Base-by-base conservation (phyloP, 371 early-diverging fungal genomes). In the Mortierella sp. region DNA sequence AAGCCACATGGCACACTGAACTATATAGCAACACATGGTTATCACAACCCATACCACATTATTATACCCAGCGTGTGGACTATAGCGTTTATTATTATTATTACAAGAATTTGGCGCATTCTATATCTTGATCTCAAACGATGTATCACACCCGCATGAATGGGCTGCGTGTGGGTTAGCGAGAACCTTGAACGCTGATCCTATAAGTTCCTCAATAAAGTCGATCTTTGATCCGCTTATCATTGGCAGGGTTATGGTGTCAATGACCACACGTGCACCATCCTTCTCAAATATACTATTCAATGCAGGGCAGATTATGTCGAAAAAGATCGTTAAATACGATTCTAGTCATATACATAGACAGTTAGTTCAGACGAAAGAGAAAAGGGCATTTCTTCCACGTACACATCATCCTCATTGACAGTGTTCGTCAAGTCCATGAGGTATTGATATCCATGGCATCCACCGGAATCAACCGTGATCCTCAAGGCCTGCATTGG, bases 371-470 rank as follows among this genome's bases (percentile, higher is more conserved):
- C 36, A 6, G 36, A 6, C 36, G 21, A 6, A 10, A 53, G n/a
- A 24, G 55, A 28, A n/a, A 28, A 1, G 19, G 24, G 10, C 19
- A 45, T 15, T 15, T 13, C 63, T 63, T 24, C 47, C 6, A 78
- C 90, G 64, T 88, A 94, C 90, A 92, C 85, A 77, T 96, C 94
- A 22, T 97, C 96, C 65, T 92, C 85, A 59, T 92, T 91, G 1
- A 89, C 83, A 61, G 83, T 85, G 8, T 90, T 88, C 1, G 94
- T 93, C 66, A 98, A 87, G 64, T 95, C 94, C 88, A 97, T 87
- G 76, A 93, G 93, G 86, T 97, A 96, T 84, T 97, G 97, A 83
- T 93, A 96, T 38, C 98, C 98, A 76, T 98, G 97, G 79, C 98
- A 98, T 47, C 98, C 98, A 38, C 98, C 98, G 11, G 97, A 94